Evolutionary conservation across 2,329 filamentous ascomycete genomes (phyloP).

Genomic region (Cadophora sp.): DNA sequence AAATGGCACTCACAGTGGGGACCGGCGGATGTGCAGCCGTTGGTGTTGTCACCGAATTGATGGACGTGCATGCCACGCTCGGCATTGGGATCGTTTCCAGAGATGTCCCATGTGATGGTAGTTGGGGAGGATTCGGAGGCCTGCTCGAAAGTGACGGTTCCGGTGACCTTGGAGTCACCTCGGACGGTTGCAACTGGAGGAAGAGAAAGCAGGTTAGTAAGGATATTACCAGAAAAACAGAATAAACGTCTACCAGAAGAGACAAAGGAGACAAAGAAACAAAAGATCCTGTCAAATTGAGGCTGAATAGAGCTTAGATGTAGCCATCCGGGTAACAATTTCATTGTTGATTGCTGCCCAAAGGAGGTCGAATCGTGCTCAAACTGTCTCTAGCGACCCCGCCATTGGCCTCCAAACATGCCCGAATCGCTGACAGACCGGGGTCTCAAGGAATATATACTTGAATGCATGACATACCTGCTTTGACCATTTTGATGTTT

Average conservation of each 20-base stretch:
- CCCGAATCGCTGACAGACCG: conserved; percentile 17
- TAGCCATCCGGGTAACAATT: conserved; percentile 56
- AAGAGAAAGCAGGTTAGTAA: conserved; percentile 24
- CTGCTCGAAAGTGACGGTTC: conserved; percentile 96
- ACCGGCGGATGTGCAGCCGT: conserved; percentile 97
- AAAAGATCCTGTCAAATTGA: conserved; percentile 24
- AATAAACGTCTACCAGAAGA: background rate
- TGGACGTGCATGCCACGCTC: conserved; percentile 99
- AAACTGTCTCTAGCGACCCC: conserved; percentile 58
- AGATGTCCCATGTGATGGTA: conserved; percentile 90
- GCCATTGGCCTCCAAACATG: conserved; percentile 34
- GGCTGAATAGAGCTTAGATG: conserved; percentile 34
- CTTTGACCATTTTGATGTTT: conserved; percentile 92
- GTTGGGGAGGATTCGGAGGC: conserved; percentile 80
- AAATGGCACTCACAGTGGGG: conserved; percentile 86
- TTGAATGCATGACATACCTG: conserved; percentile 69
- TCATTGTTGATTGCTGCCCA: conserved; percentile 34
- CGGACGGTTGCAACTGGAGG: conserved; percentile 88
- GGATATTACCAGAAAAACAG: conserved; percentile 9
- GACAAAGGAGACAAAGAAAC: background rate
- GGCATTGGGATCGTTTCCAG: conserved; percentile 91
- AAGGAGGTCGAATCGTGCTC: conserved; percentile 58
- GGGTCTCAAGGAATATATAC: conserved; percentile 17
- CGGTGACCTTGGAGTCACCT: conserved; percentile 94
- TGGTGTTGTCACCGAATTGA: conserved; percentile 99